Base-by-base conservation (phyloP, 768 basidiomycete species). In the Termitomyces sp. region DNA sequence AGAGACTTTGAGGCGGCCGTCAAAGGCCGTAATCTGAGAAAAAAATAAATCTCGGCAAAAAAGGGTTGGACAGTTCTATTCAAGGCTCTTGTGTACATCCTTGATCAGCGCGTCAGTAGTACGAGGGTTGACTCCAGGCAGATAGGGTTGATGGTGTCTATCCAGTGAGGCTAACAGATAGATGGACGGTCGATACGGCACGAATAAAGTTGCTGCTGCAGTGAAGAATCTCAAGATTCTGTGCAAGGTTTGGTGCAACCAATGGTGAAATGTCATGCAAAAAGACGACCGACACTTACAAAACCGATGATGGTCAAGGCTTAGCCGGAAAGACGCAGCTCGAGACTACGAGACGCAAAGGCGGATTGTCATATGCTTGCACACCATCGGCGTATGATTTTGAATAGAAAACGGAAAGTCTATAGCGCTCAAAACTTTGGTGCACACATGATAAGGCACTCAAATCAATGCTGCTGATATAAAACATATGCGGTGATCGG, bases 361-460 rank as follows among this genome's bases (percentile, higher is more conserved):
- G 43, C 43, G 41, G 22, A 26, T 24, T 37, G 48, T 50, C 26
- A 45, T 15, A 37, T 9, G 35, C 19, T 32, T 48, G 38, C n/a
- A 22, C 45, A 28, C 26, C 45, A 37, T 12, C 17, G 14, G 14
- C 30, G 22, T 14, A 8, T 47, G 19, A 35, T 9, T 47, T n/a
- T 14, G n/a, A 22, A 11, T n/a, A 11, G 43, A 47, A 17, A 19
- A 40, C 19, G 30, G 24, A 15, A 24, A 37, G 35, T 37, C 14
- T 37, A 17, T 37, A 7, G 21, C 15, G 24, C 24, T 44, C 12
- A 7, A n/a, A 21, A n/a, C 24, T 35, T 46, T 21, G 15, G 32
- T 22, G 17, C 15, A 49, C 55, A 54, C 51, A 46, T 54, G 55
- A 37, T 50, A 53, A 56, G 52, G 46, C 52, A 51, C 51, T 54